Evolutionary conservation across 2,329 filamentous ascomycete genomes (phyloP).

Genomic region (Kalaharituber pfeilii): DNA sequence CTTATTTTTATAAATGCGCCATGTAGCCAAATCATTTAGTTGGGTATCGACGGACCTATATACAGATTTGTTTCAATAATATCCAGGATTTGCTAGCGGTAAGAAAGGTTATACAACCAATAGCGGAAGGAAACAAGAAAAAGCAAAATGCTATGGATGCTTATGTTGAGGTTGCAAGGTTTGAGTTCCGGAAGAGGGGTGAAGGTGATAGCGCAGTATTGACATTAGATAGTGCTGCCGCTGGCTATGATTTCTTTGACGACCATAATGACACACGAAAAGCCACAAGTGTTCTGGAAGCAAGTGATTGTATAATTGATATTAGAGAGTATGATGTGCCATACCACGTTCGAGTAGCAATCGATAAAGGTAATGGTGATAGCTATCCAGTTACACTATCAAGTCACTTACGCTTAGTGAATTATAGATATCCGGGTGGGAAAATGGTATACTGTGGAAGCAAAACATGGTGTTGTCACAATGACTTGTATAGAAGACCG

Average conservation of each 20-base stretch:
- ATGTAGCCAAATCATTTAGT: constrained; percentile 67
- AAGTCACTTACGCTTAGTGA: not conserved
- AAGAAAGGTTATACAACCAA: constrained; percentile 64
- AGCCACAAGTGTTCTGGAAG: constrained; percentile 61
- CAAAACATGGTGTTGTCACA: constrained; percentile 76
- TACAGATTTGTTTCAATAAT: constrained; percentile 75
- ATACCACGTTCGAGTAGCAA: constrained; percentile 96
- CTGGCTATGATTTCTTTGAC: constrained; percentile 89
- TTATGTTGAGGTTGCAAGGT: constrained; percentile 90
- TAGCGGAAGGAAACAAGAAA: constrained; percentile 93
- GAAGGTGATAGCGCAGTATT: not conserved
- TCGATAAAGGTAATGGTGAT: constrained; percentile 54
- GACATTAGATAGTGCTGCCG: constrained; percentile 42
- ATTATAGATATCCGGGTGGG: constrained; percentile 71
- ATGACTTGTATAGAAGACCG: constrained; percentile 73
- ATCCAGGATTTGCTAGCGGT: constrained; percentile 74
- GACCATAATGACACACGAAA: constrained; percentile 65
- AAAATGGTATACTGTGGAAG: constrained; percentile 92
- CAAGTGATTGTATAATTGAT: constrained; percentile 94
- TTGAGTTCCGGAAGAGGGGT: constrained; percentile 25
- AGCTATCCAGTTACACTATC: not conserved
- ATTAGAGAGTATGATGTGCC: constrained; percentile 98
- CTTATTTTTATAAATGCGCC: constrained; percentile 2
- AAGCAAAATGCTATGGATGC: constrained; percentile 94
- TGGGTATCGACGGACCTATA: constrained; percentile 73